Conservation (phyloP, 208 protist genomes). For the Leishmania tropica region DNA sequence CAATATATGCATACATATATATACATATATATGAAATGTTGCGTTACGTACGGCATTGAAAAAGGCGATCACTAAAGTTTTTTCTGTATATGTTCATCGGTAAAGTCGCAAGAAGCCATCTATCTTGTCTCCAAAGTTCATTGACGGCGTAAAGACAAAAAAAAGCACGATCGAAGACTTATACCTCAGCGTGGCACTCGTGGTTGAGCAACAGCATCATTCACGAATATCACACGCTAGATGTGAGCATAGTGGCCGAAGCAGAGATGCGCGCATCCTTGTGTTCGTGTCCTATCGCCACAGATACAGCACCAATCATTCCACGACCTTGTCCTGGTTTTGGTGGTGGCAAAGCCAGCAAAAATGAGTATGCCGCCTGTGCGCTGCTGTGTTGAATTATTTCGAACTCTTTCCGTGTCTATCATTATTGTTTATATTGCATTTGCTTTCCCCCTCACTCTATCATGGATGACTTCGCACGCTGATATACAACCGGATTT, state of each 20-base stretch:
- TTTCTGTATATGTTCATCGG: background rate
- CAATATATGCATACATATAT: conserved; percentile 6
- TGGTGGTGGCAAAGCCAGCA: background rate
- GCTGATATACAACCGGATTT: background rate
- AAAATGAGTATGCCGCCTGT: background rate
- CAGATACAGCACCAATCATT: background rate
- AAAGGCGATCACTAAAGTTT: background rate
- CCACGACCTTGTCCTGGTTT: background rate
- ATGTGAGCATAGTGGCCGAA: background rate
- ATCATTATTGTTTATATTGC: background rate
- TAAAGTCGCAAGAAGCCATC: background rate
- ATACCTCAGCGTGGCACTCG: background rate
- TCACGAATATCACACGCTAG: background rate
- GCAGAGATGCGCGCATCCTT: background rate
- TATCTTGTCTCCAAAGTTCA: background rate
- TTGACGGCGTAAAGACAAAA: background rate
- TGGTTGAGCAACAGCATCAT: background rate
- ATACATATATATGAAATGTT: background rate
- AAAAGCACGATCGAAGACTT: background rate
- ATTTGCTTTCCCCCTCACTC: background rate
- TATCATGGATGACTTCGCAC: background rate
- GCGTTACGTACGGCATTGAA: background rate
- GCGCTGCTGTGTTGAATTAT: background rate
- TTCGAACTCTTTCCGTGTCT: background rate
- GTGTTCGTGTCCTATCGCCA: background rate